A percentile compares a stretch with the other conserved stretches of the same genome.
These are phyloP conservation scores for Globisporangium perplexum DNA, from an alignment of 352 stramenopile species.

Conservation along the genomic window DNA sequence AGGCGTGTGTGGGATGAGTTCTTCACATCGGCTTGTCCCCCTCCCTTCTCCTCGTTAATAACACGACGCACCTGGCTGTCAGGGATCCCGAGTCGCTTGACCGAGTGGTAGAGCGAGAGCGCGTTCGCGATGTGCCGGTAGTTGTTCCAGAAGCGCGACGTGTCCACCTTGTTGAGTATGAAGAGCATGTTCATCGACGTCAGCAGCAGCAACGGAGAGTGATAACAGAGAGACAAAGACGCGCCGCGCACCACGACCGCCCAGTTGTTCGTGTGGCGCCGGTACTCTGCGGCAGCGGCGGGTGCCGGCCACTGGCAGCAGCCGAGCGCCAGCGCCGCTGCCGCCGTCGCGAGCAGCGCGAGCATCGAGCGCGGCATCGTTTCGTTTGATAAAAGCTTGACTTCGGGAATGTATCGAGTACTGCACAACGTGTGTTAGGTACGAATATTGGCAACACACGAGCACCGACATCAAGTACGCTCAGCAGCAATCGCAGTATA, in stretches of 20 bases:
- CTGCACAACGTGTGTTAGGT: too few relatives aligned
- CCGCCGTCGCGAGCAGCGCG: slow-evolving; percentile 7
- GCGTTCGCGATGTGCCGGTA: slow-evolving; percentile 96
- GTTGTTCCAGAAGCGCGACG: slow-evolving; percentile 97
- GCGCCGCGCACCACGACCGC: slow-evolving; percentile 58
- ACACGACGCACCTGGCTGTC: slow-evolving; percentile 82
- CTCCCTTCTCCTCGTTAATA: neutral
- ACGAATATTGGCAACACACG: too few relatives aligned
- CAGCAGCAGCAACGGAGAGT: too few relatives aligned
- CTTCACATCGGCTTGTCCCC: neutral
- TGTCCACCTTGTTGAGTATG: slow-evolving; percentile 65
- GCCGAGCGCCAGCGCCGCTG: slow-evolving; percentile 18
- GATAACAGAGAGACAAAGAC: neutral
- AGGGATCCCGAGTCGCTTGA: slow-evolving; percentile 90
- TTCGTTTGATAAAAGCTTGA: too few relatives aligned
- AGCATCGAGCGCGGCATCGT: too few relatives aligned
- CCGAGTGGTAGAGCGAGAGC: slow-evolving; percentile 91
- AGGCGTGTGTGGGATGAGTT: too few relatives aligned
- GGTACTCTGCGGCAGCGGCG: slow-evolving; percentile 25
- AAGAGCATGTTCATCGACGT: too few relatives aligned
- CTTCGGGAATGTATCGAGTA: too few relatives aligned
- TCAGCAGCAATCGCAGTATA: too few relatives aligned
- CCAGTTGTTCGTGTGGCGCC: slow-evolving; percentile 85
- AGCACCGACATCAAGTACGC: too few relatives aligned
- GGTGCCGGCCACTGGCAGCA: slow-evolving; percentile 4